Evolutionary conservation across 2,329 filamentous ascomycete species (phyloP).

Genomic region (Colletotrichum filicis): DNA sequence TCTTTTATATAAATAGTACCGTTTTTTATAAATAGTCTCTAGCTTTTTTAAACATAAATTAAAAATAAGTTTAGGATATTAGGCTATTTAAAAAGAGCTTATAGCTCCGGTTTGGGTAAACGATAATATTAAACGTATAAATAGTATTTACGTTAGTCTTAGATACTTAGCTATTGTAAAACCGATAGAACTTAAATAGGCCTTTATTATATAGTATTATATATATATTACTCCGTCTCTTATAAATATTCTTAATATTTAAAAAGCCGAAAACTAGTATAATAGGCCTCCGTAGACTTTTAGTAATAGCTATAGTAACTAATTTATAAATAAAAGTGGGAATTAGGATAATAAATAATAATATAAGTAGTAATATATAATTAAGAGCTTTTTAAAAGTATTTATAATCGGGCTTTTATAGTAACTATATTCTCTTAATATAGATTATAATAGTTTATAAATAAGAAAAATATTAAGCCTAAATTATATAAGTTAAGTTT

Average conservation of each 20-base stretch:
- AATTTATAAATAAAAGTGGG: too few species aligned
- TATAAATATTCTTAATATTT: too few species aligned
- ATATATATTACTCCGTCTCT: too few species aligned
- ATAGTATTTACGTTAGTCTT: not conserved
- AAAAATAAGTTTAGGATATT: too few species aligned
- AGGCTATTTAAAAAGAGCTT: not conserved
- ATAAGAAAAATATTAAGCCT: accelerated
- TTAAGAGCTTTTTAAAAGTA: too few species aligned
- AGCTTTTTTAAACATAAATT: accelerated
- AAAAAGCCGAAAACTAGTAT: too few species aligned
- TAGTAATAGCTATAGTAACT: too few species aligned
- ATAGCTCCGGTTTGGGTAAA: not conserved
- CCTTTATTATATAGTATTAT: not conserved
- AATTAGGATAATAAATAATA: too few species aligned
- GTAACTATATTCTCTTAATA: too few species aligned
- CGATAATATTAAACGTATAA: not conserved
- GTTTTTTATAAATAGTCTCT: accelerated
- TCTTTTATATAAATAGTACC: accelerated
- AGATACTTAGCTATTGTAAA: not conserved
- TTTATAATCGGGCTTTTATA: too few species aligned
- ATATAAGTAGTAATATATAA: accelerated
- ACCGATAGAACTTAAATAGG: not conserved
- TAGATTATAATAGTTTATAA: too few species aligned
- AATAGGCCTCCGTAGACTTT: too few species aligned
- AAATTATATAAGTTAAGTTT: accelerated